Evolutionary conservation across 441 rosid species (phyloP).

Genomic region (Adansonia gregorii): DNA sequence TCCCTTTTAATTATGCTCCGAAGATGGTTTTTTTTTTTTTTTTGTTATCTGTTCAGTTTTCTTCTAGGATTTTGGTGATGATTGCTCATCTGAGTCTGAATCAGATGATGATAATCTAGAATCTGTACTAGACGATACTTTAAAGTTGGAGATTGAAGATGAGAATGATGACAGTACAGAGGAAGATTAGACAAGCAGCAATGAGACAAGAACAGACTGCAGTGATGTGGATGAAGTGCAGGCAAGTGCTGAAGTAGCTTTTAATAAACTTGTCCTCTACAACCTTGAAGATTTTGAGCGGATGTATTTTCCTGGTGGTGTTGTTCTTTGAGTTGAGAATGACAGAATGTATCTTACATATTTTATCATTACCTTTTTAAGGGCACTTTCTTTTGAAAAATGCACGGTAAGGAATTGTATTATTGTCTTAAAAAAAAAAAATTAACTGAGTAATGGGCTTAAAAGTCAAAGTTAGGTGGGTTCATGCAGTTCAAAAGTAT

Average conservation of each 20-base stretch:
- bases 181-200: constrained; percentile 68
- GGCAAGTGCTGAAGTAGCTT: constrained; percentile 79
- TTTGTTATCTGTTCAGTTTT: constrained; percentile 28
- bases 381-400: not conserved
- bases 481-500: not conserved
- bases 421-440: not conserved
- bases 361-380: not conserved
- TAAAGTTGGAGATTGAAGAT: constrained; percentile 84
- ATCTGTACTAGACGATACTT: constrained; percentile 64
- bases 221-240: constrained; percentile 69
- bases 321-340: not conserved
- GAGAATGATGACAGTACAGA: constrained; percentile 77
- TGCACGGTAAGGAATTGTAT: not conserved
- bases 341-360: not conserved
- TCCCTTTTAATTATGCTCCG: constrained; percentile 21
- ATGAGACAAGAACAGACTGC: constrained; percentile 64
- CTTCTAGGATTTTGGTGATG: constrained; percentile 78
- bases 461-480: not conserved
- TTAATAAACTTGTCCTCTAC: constrained; percentile 70
- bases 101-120: constrained; percentile 68
- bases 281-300: constrained; percentile 77
- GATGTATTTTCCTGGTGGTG: constrained; percentile 44
- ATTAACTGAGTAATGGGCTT: not conserved
- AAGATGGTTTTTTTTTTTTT: constrained; percentile 10
- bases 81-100: constrained; percentile 61